phyloP scores from a whole-genome alignment of 78 protist genomes.

The Dictyostelium firmibasis region DNA sequence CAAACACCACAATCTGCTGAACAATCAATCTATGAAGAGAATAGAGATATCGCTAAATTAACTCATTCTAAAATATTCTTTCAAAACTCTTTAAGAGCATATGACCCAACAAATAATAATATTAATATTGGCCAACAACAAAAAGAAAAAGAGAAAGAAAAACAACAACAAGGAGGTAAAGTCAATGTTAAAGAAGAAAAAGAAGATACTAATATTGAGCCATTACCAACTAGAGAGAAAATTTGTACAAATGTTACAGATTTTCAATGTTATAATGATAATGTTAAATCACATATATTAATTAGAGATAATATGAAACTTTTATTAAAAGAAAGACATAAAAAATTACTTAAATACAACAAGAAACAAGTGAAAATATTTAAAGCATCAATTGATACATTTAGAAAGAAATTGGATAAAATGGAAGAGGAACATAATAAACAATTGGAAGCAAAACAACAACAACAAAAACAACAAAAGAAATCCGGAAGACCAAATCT shows the following conservation, averaged over 20 bases:
- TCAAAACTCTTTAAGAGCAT: neutral
- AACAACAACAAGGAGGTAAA: neutral
- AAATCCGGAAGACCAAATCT: neutral
- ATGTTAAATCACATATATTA: neutral
- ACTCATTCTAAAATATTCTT: constrained; percentile 1
- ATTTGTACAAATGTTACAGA: neutral
- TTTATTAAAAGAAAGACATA: neutral
- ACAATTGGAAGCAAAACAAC: neutral
- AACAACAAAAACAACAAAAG: neutral
- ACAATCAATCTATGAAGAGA: neutral
- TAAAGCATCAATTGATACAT: constrained; percentile 6
- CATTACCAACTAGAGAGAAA: neutral
- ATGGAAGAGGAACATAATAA: constrained; percentile 14
- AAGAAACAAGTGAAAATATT: neutral
- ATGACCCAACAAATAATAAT: neutral
- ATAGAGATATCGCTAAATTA: neutral
- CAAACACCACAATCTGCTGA: constrained; percentile 4
- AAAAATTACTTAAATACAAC: neutral
- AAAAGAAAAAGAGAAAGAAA: neutral
- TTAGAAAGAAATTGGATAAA: constrained; percentile 17
- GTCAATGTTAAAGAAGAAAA: neutral
- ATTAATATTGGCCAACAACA: neutral
- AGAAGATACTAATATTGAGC: neutral
- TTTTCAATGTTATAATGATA: constrained; percentile 22
- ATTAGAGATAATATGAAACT: neutral